These are phyloP conservation scores for Eimeria praecox DNA, from an alignment of 169 alveolate genomes.

Conservation along the genomic window DNA sequence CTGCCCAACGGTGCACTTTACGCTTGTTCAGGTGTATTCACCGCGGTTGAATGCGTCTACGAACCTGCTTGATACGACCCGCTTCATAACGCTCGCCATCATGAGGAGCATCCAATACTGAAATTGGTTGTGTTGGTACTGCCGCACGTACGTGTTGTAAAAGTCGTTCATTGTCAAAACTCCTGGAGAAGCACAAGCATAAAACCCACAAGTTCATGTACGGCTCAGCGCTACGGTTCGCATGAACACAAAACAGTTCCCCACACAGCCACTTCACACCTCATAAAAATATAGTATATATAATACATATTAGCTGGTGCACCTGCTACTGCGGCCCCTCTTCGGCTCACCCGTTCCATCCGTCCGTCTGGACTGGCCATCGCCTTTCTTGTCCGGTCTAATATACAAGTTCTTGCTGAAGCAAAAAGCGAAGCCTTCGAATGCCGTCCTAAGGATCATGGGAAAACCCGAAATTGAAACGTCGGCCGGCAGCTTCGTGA, in stretches of 20 bases:
- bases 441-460: slow-evolving; percentile 75
- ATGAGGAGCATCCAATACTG: slow-evolving; percentile 81
- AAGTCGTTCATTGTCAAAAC: slow-evolving; percentile 59
- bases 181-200: neutral
- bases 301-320: neutral
- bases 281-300: too few relatives aligned
- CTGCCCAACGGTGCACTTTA: too few relatives aligned
- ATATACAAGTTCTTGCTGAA: slow-evolving; percentile 64
- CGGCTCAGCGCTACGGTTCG: too few relatives aligned
- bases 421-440: slow-evolving; percentile 71
- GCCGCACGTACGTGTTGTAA: slow-evolving; percentile 77
- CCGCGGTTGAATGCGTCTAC: neutral
- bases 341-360: slow-evolving; percentile 42
- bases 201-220: neutral
- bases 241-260: neutral
- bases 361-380: slow-evolving; percentile 10
- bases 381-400: slow-evolving; percentile 28
- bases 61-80: slow-evolving; percentile 71
- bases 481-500: slow-evolving; percentile 73
- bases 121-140: slow-evolving; percentile 76
- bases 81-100: slow-evolving; percentile 75
- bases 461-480: slow-evolving; percentile 80
- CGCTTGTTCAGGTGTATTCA: too few relatives aligned
- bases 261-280: neutral
- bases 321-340: too few relatives aligned